Evolutionary conservation across 192 early-diverging fungal genomes (phyloP).

Genomic region (Neocallimastix lanati): DNA sequence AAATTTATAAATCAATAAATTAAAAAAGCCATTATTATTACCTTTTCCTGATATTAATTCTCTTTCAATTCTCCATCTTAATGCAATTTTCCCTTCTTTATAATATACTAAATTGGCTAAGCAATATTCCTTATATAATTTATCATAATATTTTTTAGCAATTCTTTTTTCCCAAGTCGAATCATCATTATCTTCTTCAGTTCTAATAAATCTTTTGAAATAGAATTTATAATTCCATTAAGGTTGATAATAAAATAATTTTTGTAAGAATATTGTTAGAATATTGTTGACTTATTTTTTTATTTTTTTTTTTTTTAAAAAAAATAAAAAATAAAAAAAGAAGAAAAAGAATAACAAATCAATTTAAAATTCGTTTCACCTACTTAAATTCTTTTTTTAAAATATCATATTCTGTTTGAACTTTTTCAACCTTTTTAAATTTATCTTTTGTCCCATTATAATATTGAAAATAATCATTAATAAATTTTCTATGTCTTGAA

Average conservation of each 20-base stretch:
- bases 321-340: no score
- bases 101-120: conserved; percentile 51
- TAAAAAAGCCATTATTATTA: not conserved
- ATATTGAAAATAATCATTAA: not conserved
- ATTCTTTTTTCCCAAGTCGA: conserved; percentile 51
- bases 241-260: no score
- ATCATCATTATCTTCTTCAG: conserved; percentile 25
- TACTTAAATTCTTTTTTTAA: not conserved
- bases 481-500: not conserved
- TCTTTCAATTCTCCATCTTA: conserved; percentile 50
- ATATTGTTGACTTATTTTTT: no score
- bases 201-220: conserved; percentile 32
- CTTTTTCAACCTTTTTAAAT: not conserved
- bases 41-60: conserved; percentile 53
- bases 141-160: conserved; percentile 71
- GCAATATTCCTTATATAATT: conserved; percentile 70
- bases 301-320: no score
- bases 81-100: conserved; percentile 48
- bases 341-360: no score
- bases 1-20: not conserved
- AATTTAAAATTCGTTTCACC: not conserved
- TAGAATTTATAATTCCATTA: no score
- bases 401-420: not conserved
- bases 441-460: not conserved
- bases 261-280: no score